phyloP scores from a whole-genome alignment of 2,329 filamentous ascomycete genomes.

The Dactylellina leptospora region DNA sequence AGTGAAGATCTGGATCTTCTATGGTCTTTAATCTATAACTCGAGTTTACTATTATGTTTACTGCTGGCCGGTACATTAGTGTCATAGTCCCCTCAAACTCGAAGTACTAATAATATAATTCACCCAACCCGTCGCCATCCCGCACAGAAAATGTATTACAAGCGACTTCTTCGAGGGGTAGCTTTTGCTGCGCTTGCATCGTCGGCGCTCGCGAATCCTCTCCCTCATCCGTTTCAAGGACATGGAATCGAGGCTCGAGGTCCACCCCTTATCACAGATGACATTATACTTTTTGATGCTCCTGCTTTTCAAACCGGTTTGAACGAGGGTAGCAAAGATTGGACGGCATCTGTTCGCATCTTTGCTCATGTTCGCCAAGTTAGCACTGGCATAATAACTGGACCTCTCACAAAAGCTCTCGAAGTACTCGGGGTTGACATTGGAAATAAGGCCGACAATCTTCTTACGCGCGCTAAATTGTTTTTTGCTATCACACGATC shows the following conservation, averaged over 20 bases:
- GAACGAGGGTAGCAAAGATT: conserved; percentile 5
- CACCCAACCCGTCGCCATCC: not conserved
- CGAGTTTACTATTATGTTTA: not conserved
- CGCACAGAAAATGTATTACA: conserved; percentile 15
- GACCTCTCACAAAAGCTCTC: conserved; percentile 20
- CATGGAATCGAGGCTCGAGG: conserved; percentile 23
- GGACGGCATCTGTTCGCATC: conserved; percentile 34
- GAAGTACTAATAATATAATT: too few relatives aligned
- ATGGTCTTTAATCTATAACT: not conserved
- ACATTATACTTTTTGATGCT: conserved; percentile 38
- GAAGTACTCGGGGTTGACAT: conserved; percentile 38
- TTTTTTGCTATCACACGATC: conserved; percentile 37
- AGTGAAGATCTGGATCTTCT: conserved; percentile 25
- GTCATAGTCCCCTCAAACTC: not conserved
- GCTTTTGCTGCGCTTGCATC: conserved; percentile 27
- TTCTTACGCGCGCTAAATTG: conserved; percentile 33
- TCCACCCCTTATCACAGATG: conserved; percentile 21
- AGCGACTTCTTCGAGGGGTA: conserved; percentile 11
- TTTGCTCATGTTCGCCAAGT: conserved; percentile 35
- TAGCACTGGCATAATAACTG: conserved; percentile 8
- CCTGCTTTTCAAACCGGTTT: conserved; percentile 31
- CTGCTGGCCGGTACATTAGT: conserved; percentile 15
- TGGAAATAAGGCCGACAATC: conserved; percentile 27
- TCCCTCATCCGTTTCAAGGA: not conserved
- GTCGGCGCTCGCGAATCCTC: conserved; percentile 25